These are phyloP conservation scores for Alloascoidea hylecoeti DNA, from an alignment of 805 yeast species.

Conservation along the genomic window DNA sequence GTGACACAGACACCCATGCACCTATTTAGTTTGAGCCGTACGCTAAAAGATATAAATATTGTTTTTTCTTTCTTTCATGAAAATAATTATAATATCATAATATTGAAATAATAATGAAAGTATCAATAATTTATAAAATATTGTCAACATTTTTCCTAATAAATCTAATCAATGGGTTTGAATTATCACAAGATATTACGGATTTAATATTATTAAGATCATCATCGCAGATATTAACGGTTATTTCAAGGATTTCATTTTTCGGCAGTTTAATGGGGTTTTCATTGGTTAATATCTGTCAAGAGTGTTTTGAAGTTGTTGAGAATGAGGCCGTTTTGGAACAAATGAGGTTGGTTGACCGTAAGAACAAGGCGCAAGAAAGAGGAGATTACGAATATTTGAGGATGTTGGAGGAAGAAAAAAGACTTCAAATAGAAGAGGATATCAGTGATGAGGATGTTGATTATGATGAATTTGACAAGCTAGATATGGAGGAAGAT, in stretches of 20 bases:
- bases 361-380: background rate
- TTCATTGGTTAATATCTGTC: no score
- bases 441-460: conserved; percentile 1
- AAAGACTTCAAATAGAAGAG: conserved; percentile 1
- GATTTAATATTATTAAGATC: no score
- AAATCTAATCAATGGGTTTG: no score
- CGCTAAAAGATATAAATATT: conserved; percentile 3
- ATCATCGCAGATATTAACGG: no score
- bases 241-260: no score
- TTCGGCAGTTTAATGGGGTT: no score
- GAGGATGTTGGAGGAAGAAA: background rate
- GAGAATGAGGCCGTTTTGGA: conserved; percentile 8
- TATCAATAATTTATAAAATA: conserved; percentile 10
- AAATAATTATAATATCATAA: conserved; percentile 13
- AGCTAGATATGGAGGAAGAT: background rate
- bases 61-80: no score
- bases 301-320: no score
- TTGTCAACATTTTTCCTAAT: no score
- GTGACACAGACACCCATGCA: no score
- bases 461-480: background rate
- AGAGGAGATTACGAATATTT: conserved; percentile 1
- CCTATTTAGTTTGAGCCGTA: conserved; percentile 2
- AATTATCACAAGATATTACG: no score
- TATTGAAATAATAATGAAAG: background rate
- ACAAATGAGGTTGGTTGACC: conserved; percentile 5